phyloP scores from a whole-genome alignment of 192 early-diverging fungal species.

The Allomyces macrogynus region DNA sequence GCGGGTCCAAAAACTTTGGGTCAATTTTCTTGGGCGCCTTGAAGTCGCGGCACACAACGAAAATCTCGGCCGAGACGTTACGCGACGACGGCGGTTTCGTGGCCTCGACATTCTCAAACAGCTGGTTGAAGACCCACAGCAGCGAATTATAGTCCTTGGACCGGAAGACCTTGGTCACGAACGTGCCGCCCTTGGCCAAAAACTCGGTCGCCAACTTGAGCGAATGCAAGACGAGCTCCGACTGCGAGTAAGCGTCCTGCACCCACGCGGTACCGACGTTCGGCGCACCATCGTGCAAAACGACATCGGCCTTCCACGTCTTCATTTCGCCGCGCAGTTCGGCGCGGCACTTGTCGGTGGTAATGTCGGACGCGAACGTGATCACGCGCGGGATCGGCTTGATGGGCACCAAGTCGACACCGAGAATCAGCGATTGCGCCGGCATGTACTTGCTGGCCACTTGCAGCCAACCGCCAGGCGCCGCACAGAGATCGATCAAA shows the following conservation, averaged over 20 bases:
- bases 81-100: conserved; percentile 95
- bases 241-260: conserved; percentile 91
- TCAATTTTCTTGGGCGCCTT: conserved; percentile 89
- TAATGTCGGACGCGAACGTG: conserved; percentile 91
- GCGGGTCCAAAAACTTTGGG: conserved; percentile 75
- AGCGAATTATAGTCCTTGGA: conserved; percentile 99
- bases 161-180: conserved; percentile 96
- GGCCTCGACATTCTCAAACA: conserved; percentile 90
- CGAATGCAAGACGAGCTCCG: conserved; percentile 77
- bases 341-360: conserved; percentile 75
- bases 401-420: conserved; percentile 86
- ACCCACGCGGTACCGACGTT: conserved; percentile 92
- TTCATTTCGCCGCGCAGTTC: conserved; percentile 75
- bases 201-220: conserved; percentile 88
- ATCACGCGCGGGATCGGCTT: conserved; percentile 90
- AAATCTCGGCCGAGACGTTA: conserved; percentile 98
- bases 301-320: conserved; percentile 97
- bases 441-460: conserved; percentile 98
- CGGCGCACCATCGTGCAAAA: conserved; percentile 97
- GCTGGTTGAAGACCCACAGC: conserved; percentile 93
- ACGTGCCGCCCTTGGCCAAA: conserved; percentile 69
- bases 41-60: conserved; percentile 87
- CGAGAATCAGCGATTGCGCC: conserved; percentile 76
- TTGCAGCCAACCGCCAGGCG: conserved; percentile 96
- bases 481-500: conserved; percentile 93